phyloP scores from a whole-genome alignment of 176 grass and related monocot species.

The Oropetium thomaeum region DNA sequence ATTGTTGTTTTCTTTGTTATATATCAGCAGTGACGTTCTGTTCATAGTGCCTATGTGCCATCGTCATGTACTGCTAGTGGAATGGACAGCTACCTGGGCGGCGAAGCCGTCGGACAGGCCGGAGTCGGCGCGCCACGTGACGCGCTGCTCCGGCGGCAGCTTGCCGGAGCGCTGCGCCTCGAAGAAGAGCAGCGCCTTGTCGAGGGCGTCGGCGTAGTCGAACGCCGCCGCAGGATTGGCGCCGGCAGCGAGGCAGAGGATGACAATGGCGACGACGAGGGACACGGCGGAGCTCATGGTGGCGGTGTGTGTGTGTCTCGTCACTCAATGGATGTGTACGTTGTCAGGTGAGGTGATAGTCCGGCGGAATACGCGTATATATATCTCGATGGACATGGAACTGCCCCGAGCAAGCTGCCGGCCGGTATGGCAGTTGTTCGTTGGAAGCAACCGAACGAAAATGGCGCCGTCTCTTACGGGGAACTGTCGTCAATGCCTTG shows the following conservation, averaged over 20 bases:
- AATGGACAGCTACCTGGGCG: conserved; percentile 38
- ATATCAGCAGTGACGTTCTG: conserved; percentile 57
- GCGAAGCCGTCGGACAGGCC: conserved; percentile 54
- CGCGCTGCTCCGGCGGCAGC: conserved; percentile 41
- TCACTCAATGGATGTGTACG: neutral
- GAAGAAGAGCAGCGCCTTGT: conserved; percentile 70
- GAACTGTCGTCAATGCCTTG: no score
- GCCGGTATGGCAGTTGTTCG: conserved; percentile 40
- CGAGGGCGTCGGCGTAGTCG: conserved; percentile 60
- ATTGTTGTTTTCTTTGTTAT: no score
- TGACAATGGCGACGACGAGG: neutral
- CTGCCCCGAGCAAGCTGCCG: neutral
- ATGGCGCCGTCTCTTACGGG: conserved; percentile 15
- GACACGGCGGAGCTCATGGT: neutral
- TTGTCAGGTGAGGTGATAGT: neutral
- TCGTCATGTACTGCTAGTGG: no score
- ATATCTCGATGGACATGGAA: neutral
- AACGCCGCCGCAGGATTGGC: neutral
- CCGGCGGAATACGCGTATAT: neutral
- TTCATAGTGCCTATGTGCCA: no score
- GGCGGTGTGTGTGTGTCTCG: neutral
- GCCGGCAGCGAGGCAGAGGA: neutral
- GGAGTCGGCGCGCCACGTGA: conserved; percentile 59
- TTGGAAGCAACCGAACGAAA: conserved; percentile 54
- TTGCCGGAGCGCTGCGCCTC: conserved; percentile 64